Base-by-base conservation (phyloP, 371 early-diverging fungal genomes). In the Syncephalastrum monosporum region DNA sequence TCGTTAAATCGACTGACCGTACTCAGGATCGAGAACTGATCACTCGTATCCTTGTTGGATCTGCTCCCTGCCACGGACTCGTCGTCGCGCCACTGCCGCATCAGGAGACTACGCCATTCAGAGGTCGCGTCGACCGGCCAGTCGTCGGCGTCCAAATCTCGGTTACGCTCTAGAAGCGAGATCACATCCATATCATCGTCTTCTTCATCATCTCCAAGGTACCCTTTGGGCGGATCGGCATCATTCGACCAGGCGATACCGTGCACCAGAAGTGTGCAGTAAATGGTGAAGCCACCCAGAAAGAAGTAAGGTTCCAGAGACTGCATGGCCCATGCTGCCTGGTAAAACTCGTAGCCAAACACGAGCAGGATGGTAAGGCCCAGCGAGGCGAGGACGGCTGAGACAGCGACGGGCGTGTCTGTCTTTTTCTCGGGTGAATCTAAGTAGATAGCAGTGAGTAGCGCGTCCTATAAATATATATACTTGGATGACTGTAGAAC, bases 41-140 rank as follows among this genome's bases (percentile, higher is more conserved):
- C 38, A 10, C 38, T 33, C 2, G 5, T 10, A 2, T 33, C 10
- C 2, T 12, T 33, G 38, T 33, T 33, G 38, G 38, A 33, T 33
- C 1, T 33, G 38, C 38, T 33, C 8, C 38, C 38, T 33, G 38
- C 38, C 12, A 33, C 38, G 38, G 38, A 33, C 8, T 33, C 38
- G 12, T 56, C 61, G 23, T 43, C 57, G 23, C 63, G 61, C 69
- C 69, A 72, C 14, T 65, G 52, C 27, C 69, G 57, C 8, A 69
- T 68, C 15, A 72, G 21, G 16, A 71, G 43, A 48, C 63, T 56
- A 42, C 59, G 57, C 71, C 71, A 71, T 53, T 71, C 66, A 10
- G 61, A 60, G 65, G 68, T 33, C 7, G 38, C 12, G 38, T 33
- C 38, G 10, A 33, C 10, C 2, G 38, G 38, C 38, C 38, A 33